Evolutionary conservation across 2,329 filamentous ascomycete genomes (phyloP), one percentile per base, ranked within the genome.

Genomic region (Dothiorella sarmentorum): DNA sequence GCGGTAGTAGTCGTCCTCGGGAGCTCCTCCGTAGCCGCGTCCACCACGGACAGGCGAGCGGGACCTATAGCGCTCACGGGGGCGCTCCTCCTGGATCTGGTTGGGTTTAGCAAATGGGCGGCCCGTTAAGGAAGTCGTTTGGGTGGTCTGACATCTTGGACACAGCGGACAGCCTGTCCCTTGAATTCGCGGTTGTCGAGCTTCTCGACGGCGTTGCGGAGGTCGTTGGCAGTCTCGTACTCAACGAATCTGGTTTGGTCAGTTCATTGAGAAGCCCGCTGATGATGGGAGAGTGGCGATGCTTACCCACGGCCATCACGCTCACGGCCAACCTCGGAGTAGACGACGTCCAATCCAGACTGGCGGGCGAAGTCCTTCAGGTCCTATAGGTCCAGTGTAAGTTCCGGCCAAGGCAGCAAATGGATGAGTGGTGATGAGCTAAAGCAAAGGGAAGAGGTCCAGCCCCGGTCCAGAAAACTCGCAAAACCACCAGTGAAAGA

Each of bases 291-390:
- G 3, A 33, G 3, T 20, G 27, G 22, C 2, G 13, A 38, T 37
- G 29, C 88, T 77, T 77, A 96, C 91, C 93, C 93, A 84, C 89
- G 90, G 65, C 91, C 91, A 73, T 95, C 91, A 65, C 88, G 89
- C 73, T 96, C 92, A 69, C 93, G 91, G 68, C 87, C 88, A 61
- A 95, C 95, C 79, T 99, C 94, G 65, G 92, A 97, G 75, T 96
- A 99, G 70, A 99, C 94, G 65, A 99, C 94, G 75, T 97, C 94
- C 76, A 96, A 85, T 76, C 91, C 91, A 75, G 93, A 95, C 76
- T 95, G 90, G 73, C 94, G 91, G 63, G 94, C 94, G 78, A 99
- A 99, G 76, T 99, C 94, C 89, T 99, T 99, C 57, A 99, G 86
- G 78, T 99, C 94, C 94, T 99, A 91, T 79, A 87, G 80, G 67